These are phyloP conservation scores for Lachancea cidri DNA, from an alignment of 805 yeast genomes.

Conservation along the genomic window DNA sequence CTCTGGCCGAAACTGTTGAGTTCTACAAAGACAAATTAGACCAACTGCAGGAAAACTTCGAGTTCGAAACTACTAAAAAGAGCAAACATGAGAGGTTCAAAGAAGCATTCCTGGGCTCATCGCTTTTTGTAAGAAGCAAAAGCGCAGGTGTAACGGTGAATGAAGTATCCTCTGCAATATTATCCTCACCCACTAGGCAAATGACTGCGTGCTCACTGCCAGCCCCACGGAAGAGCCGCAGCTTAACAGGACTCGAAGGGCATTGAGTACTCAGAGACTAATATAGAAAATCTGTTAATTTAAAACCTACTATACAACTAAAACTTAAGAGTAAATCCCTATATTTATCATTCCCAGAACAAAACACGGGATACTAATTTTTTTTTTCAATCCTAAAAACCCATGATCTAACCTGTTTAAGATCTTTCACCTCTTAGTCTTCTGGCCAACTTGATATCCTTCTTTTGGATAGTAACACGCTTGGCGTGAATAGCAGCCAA, in stretches of 20 bases:
- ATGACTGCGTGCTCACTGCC: background rate
- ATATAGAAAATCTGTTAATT: background rate
- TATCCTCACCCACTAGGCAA: background rate
- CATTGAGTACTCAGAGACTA: background rate
- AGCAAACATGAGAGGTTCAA: slow-evolving; percentile 1
- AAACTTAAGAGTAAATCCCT: background rate
- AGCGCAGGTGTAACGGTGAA: background rate
- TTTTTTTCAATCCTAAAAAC: background rate
- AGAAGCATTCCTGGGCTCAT: background rate
- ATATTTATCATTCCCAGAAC: background rate
- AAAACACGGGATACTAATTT: background rate
- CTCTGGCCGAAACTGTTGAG: background rate
- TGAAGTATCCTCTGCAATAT: background rate
- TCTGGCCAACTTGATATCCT: slow-evolving; percentile 96
- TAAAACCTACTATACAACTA: slow-evolving; percentile 8
- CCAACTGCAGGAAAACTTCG: background rate
- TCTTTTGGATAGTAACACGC: slow-evolving; percentile 98
- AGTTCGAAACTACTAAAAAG: background rate
- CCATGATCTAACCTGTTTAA: slow-evolving; percentile 32
- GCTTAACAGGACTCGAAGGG: background rate
- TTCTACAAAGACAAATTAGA: background rate
- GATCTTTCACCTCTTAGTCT: slow-evolving; percentile 97
- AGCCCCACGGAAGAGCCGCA: background rate
- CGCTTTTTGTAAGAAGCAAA: background rate
- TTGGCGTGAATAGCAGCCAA: slow-evolving; percentile 98